Conservation (phyloP, 148 eudicot species). For the Silene uniflora region DNA sequence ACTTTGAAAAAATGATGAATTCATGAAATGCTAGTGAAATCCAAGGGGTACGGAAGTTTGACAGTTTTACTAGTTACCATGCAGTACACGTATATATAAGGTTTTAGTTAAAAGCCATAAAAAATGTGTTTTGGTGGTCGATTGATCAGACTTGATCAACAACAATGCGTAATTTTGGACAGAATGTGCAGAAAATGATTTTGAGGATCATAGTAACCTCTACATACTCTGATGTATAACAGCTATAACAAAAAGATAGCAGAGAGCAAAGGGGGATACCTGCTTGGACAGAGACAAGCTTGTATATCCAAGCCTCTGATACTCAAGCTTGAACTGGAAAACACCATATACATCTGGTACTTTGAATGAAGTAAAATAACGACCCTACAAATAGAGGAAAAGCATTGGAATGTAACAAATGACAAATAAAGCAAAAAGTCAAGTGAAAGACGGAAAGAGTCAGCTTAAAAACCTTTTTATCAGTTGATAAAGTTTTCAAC, state of each 20-base stretch:
- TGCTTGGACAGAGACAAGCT: conserved; percentile 84
- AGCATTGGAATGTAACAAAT: neutral
- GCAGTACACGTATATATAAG: too few relatives aligned
- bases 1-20: too few relatives aligned
- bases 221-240: neutral
- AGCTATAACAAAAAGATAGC: neutral
- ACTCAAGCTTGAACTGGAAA: conserved; percentile 93
- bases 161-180: neutral
- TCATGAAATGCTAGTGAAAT: neutral
- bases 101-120: too few relatives aligned
- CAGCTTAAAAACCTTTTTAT: conserved; percentile 30
- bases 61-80: too few relatives aligned
- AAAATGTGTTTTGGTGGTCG: neutral
- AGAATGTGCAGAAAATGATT: neutral
- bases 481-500: conserved; percentile 37
- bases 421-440: neutral
- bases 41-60: too few relatives aligned
- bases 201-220: neutral
- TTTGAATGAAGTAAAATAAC: conserved; percentile 65
- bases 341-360: conserved; percentile 98
- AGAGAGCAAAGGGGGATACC: conserved; percentile 33
- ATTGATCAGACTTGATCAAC: neutral
- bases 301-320: conserved; percentile 87
- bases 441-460: neutral
- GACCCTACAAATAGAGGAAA: conserved; percentile 50